Conservation (phyloP, 164 flowering plant species). For the Paratinospora sagittata region DNA sequence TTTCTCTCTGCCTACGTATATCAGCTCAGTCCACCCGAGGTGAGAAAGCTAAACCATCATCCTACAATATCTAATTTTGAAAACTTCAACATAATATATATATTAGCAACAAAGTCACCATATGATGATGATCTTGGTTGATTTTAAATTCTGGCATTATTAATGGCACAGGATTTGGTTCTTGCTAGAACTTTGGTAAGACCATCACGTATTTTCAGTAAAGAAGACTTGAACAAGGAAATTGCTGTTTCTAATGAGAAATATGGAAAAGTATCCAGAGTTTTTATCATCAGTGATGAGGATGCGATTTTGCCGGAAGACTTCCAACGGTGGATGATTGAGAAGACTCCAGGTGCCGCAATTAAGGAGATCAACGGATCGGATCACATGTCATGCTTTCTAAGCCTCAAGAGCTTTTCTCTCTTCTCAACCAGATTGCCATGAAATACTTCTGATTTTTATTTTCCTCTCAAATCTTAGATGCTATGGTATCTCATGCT, state of each 20-base stretch:
- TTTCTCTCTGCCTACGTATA: slow-evolving; percentile 16
- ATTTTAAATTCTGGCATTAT: background rate
- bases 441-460: too few relatives aligned
- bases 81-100: too few relatives aligned
- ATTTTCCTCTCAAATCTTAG: too few relatives aligned
- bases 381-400: slow-evolving; percentile 30
- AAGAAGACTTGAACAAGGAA: slow-evolving; percentile 3
- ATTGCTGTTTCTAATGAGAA: slow-evolving; percentile 9
- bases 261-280: slow-evolving; percentile 19
- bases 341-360: slow-evolving; percentile 14
- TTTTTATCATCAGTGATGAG: slow-evolving; percentile 16
- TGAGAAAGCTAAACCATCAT: background rate
- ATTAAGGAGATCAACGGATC: slow-evolving; percentile 16
- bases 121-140: too few relatives aligned
- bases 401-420: slow-evolving; percentile 17
- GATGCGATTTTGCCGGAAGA: slow-evolving; percentile 6
- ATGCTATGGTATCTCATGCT: too few relatives aligned
- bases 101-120: too few relatives aligned
- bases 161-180: slow-evolving; percentile 11
- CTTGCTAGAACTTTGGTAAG: slow-evolving; percentile 16
- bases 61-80: too few relatives aligned
- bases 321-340: slow-evolving; percentile 16
- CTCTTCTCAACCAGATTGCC: background rate
- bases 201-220: background rate
- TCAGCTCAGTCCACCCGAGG: slow-evolving; percentile 33